Evolutionary conservation across 331 rosid genomes (phyloP), one percentile per base, ranked within the genome.

Genomic region (Malus hybrid): DNA sequence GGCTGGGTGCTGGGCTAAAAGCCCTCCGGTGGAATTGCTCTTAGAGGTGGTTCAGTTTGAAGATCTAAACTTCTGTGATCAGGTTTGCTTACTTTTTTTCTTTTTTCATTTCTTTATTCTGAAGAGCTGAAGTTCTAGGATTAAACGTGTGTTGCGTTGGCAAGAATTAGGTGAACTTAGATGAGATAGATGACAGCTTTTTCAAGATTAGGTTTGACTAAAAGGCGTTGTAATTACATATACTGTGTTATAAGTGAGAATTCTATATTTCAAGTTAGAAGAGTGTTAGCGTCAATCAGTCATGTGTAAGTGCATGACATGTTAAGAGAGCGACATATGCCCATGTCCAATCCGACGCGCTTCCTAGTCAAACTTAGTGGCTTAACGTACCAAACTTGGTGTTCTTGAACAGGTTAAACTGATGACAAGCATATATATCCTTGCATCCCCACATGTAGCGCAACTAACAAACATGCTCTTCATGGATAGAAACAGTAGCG

Each of bases 361-460:
- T 52, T 16, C 57, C 57, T 52, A 0, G 20, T 52, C 4, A 0
- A 16, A 52, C 1, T 16, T 48, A 14, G 55, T 50, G 1, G 57
- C 57, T 52, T 18, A 18, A 44, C 50, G 2, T 11, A 44, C 3
- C 20, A 18, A 52, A 15, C 14, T 11, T 10, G 58, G 58, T 60
- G 58, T 10, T 73, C n/a, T 60, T 73, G 3, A 73, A 61, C 75
- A 78, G 83, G 86, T 84, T n/a, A 73, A 2, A 28, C n/a, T 84
- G 19, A 74, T 81, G 78, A 46, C 70, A 24, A 26, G 60, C 34
- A 71, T 74, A 22, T 83, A 78, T 66, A 46, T 84, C 32, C 66
- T 81, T 28, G 81, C 78, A 76, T 84, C 81, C 20, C 85, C 83
- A 8, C 85, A 81, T 20, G 85, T 77, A 44, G 85, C 81, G 6